phyloP scores from a whole-genome alignment of 805 yeast genomes.

The Sugiyamaella floridensis region DNA sequence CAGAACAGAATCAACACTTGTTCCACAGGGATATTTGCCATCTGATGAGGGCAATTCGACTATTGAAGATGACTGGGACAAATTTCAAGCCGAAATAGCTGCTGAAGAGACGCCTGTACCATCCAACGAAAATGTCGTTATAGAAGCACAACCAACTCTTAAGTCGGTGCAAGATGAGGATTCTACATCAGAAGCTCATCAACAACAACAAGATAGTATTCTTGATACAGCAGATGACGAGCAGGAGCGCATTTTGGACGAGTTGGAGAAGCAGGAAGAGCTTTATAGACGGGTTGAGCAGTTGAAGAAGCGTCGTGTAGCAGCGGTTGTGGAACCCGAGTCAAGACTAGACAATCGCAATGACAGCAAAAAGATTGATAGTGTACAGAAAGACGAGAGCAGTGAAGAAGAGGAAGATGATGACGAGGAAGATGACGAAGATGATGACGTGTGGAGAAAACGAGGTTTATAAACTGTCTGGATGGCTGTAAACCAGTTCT shows the following conservation, averaged over 20 bases:
- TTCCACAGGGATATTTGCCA: neutral
- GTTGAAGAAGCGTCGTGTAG: constrained; percentile 2
- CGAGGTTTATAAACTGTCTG: neutral
- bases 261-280: constrained; percentile 12
- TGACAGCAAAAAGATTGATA: neutral
- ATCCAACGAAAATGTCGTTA: neutral
- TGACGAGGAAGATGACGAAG: constrained; percentile 7
- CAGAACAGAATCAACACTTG: neutral
- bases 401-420: constrained; percentile 6
- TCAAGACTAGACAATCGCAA: neutral
- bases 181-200: neutral
- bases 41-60: neutral
- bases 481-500: too few relatives aligned
- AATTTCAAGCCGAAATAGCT: constrained; percentile 10
- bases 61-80: constrained; percentile 14
- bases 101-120: neutral
- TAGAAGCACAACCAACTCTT: constrained; percentile 9
- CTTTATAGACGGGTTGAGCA: constrained; percentile 8
- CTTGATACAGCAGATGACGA: constrained; percentile 6
- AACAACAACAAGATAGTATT: neutral
- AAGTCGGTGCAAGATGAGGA: neutral
- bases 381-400: neutral
- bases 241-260: constrained; percentile 6
- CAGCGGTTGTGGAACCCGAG: neutral
- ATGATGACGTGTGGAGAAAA: constrained; percentile 8